Evolutionary conservation across 2,329 filamentous ascomycete species (phyloP).

Genomic region (Hypomyces rosellus): DNA sequence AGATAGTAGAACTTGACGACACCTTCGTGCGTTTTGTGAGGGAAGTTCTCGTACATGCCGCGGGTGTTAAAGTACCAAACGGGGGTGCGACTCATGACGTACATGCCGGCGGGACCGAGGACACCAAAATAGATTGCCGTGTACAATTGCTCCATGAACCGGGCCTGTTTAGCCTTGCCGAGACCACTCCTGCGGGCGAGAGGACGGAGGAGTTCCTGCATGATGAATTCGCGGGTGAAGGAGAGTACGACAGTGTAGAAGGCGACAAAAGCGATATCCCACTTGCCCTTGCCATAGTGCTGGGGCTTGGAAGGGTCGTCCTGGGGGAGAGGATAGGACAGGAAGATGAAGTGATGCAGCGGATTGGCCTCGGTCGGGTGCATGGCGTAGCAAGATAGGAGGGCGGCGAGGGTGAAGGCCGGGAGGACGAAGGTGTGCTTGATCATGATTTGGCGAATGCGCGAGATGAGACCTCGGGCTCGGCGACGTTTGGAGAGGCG

Average conservation of each 20-base stretch:
- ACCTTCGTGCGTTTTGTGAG: conserved; percentile 73
- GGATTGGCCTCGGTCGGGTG: conserved; percentile 76
- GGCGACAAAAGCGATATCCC: conserved; percentile 77
- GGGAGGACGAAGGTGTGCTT: conserved; percentile 62
- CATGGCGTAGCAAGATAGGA: conserved; percentile 63
- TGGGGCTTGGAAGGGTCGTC: conserved; percentile 36
- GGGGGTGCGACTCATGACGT: conserved; percentile 84
- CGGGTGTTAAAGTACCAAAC: conserved; percentile 94
- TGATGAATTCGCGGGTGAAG: conserved; percentile 92
- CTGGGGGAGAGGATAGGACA: conserved; percentile 70
- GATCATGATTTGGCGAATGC: conserved; percentile 48
- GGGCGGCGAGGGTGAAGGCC: conserved; percentile 57
- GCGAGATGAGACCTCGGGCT: conserved; percentile 41
- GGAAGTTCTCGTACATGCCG: conserved; percentile 85
- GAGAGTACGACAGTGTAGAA: conserved; percentile 89
- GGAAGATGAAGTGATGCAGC: conserved; percentile 75
- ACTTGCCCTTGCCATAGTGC: conserved; percentile 84
- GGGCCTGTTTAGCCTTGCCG: conserved; percentile 70
- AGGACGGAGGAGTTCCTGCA: conserved; percentile 81
- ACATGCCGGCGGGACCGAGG: conserved; percentile 77
- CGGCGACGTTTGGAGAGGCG: conserved; percentile 49
- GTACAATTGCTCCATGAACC: conserved; percentile 96
- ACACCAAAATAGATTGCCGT: conserved; percentile 84
- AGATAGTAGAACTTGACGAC: conserved; percentile 94
- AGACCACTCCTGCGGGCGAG: conserved; percentile 66